Evolutionary conservation across 2,329 filamentous ascomycete genomes (phyloP).

Genomic region (Neopestalotiopsis sp.): DNA sequence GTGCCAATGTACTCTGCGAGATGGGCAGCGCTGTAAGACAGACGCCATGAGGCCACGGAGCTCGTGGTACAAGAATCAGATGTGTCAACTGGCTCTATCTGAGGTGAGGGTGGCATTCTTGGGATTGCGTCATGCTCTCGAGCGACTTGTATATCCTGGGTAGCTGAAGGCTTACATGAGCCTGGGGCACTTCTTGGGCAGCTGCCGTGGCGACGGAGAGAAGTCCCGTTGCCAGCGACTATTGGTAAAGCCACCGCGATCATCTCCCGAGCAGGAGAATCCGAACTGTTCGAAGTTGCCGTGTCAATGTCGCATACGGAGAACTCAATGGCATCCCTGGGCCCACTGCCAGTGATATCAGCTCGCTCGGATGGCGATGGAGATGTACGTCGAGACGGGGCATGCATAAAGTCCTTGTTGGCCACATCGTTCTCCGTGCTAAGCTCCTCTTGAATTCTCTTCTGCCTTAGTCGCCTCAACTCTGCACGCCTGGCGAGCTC

Average conservation of each 20-base stretch:
- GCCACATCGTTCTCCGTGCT: slow-evolving; percentile 49
- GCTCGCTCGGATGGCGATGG: slow-evolving; percentile 22
- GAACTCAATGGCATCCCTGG: slow-evolving; percentile 56
- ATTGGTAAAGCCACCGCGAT: slow-evolving; percentile 2
- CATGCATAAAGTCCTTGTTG: slow-evolving; percentile 31
- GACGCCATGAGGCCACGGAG: slow-evolving; percentile 34
- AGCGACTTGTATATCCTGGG: slow-evolving; percentile 17
- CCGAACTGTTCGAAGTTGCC: slow-evolving; percentile 1
- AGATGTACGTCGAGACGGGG: slow-evolving; percentile 30
- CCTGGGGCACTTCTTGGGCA: slow-evolving; percentile 19
- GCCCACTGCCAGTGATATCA: slow-evolving; percentile 41
- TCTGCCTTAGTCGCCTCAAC: slow-evolving; percentile 58
- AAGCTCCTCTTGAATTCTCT: slow-evolving; percentile 63
- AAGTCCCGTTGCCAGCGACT: neutral
- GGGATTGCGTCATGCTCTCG: slow-evolving; percentile 23
- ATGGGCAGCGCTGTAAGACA: slow-evolving; percentile 32
- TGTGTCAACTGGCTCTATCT: slow-evolving; percentile 25
- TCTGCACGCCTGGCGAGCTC: slow-evolving; percentile 61
- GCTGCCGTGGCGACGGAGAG: slow-evolving; percentile 24
- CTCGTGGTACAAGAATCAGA: slow-evolving; percentile 27
- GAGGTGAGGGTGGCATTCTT: slow-evolving; percentile 28
- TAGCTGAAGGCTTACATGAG: slow-evolving; percentile 21
- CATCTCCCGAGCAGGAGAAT: neutral
- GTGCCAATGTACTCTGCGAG: slow-evolving; percentile 22
- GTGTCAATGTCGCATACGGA: slow-evolving; percentile 31